These are phyloP conservation scores for Boechera retrofracta DNA, from an alignment of 345 rosid genomes.

Conservation along the genomic window DNA sequence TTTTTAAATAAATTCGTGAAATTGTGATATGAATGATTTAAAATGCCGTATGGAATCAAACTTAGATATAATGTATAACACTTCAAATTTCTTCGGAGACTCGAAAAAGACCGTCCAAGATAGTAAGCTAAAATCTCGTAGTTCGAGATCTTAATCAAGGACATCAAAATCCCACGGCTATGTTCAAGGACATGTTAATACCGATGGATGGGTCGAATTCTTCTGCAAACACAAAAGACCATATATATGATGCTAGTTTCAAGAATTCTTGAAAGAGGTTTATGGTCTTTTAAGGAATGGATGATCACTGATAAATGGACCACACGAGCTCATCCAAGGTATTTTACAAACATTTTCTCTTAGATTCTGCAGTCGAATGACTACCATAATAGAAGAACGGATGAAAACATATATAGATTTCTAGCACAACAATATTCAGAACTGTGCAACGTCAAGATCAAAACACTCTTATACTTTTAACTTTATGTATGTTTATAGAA, in stretches of 20 bases:
- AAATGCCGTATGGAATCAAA: too few relatives aligned
- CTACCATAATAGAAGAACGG: too few relatives aligned
- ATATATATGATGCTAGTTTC: neutral
- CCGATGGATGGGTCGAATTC: neutral
- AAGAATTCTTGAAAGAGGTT: neutral
- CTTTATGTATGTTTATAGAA: neutral
- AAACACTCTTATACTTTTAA: neutral
- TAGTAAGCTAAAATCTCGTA: neutral
- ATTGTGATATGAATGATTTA: neutral
- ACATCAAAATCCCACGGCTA: neutral
- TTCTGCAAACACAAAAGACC: neutral
- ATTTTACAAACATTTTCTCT: too few relatives aligned
- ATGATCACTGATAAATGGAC: too few relatives aligned
- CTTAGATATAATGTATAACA: too few relatives aligned
- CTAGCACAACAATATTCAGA: neutral
- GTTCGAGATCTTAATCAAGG: neutral
- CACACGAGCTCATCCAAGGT: neutral
- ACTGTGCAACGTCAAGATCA: neutral
- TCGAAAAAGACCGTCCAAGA: neutral
- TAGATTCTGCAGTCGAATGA: too few relatives aligned
- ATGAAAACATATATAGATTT: neutral
- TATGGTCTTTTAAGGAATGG: neutral
- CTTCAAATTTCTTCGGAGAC: neutral
- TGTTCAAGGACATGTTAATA: neutral
- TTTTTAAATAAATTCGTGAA: neutral